Base-by-base conservation (phyloP, 108 stramenopile species). In the Nitzschia inconspicua region DNA sequence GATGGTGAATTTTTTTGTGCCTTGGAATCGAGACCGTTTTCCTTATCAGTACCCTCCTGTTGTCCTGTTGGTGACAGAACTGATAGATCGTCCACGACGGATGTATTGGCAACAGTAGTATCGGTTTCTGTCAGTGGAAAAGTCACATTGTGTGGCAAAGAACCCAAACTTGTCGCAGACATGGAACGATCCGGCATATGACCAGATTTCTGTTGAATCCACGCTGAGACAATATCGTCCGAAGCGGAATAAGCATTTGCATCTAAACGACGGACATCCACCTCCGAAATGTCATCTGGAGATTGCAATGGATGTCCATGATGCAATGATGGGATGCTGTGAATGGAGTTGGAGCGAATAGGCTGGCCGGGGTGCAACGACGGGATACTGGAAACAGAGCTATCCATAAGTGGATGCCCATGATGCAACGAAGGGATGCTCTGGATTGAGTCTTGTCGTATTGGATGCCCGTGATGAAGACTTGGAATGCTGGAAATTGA, bases 321-420 rank as follows among this genome's bases (percentile, higher is more conserved):
- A 51, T 61, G 65, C 7, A 55, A 19, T 4, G 57, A 63, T 3
- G 74, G 61, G 16, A 67, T 61, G 55, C 35, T 56, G 5, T 57
- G 28, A 18, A 74, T 54, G 29, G 74, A 75, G 34, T 75, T 58
- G 47, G 39, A 44, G 1, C 66, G 60, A 35, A 74, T 57, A 4
- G 66, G 60, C 29, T 49, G 3, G 3, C 32, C 78, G 1, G 40
- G 66, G 1, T 75, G 78, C 13, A 75, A 47, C 3, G 68, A 62
- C 0, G 78, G 73, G 41, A 78, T 57, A 36, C 60, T 57, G 9
- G 57, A 50, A 50, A 58, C 26, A 9, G 57, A 52, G 11, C 64
- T 47, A 13, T 34, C 13, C 16, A 58, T 47, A 37, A 48, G 28
- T n/a, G 77, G 52, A 19, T 34, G 42, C 14, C 44, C 62, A 55